A percentile compares a stretch with the other conserved stretches of the same genome.
These are phyloP conservation scores for Tieghemiomyces parasiticus DNA, from an alignment of 192 early-diverging fungal genomes.

Conservation along the genomic window DNA sequence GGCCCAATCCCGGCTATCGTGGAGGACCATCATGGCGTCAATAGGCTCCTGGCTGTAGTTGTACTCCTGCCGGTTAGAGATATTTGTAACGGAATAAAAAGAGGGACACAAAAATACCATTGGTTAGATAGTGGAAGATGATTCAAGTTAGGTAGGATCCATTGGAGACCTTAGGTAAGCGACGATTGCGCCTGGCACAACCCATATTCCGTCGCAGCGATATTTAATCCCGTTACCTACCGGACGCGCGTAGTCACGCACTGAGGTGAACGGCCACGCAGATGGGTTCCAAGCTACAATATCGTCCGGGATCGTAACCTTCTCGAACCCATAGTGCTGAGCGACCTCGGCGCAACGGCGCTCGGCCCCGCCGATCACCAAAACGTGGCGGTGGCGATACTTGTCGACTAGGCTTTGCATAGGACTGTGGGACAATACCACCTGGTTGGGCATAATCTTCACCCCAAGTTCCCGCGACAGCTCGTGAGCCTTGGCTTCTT, in stretches of 20 bases:
- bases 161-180: no score
- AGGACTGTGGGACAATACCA: conserved; percentile 78
- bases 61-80: conserved; percentile 3
- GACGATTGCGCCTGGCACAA: no score
- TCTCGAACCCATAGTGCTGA: conserved; percentile 49
- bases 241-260: conserved; percentile 8
- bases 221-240: no score
- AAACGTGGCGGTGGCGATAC: conserved; percentile 45
- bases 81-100: not conserved
- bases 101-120: conserved; percentile 6
- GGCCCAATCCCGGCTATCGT: conserved; percentile 82
- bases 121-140: no score
- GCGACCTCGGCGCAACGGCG: conserved; percentile 44
- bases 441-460: conserved; percentile 40
- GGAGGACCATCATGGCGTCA: conserved; percentile 62
- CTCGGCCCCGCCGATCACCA: conserved; percentile 59
- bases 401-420: conserved; percentile 48
- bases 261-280: conserved; percentile 47
- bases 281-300: conserved; percentile 42
- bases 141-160: no score
- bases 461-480: conserved; percentile 40
- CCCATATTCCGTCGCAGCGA: no score
- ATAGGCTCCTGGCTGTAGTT: conserved; percentile 28
- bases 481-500: conserved; percentile 52
- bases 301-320: conserved; percentile 50